A percentile compares a stretch with the other conserved stretches of the same genome.
Conservation (phyloP, 305 asterid species). For the Withania somnifera region DNA sequence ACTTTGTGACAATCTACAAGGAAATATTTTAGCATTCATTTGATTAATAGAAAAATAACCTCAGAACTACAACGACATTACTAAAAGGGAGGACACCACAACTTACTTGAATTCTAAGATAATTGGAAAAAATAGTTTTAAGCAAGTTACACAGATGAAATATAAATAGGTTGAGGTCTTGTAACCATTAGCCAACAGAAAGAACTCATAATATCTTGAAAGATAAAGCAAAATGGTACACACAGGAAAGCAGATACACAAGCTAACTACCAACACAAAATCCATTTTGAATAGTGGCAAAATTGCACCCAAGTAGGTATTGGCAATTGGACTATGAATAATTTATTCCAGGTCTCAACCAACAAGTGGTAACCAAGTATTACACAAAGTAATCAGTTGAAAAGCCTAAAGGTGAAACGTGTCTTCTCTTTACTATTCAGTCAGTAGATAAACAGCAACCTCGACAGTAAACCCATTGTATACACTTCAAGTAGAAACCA, state of each 20-base stretch:
- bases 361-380: not conserved
- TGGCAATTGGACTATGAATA: not conserved
- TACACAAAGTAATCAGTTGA: not conserved
- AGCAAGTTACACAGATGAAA: not conserved
- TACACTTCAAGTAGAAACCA: not conserved
- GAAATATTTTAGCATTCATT: not conserved
- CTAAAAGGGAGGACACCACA: not conserved
- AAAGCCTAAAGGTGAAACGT: not conserved
- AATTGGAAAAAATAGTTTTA: not conserved
- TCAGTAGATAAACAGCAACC: not conserved
- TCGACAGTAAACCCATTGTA: not conserved
- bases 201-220: not conserved
- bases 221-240: not conserved
- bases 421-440: not conserved
- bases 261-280: not conserved
- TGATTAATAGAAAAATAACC: not conserved
- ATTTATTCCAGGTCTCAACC: not conserved
- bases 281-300: not conserved
- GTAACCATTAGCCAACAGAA: not conserved
- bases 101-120: not conserved
- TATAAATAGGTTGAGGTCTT: not conserved
- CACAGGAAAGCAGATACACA: not conserved
- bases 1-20: slow-evolving; percentile 60
- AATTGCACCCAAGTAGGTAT: not conserved
- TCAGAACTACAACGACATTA: slow-evolving; percentile 1